Evolutionary conservation across 2,329 filamentous ascomycete species (phyloP).

Genomic region (Pestalotiopsis sp.): DNA sequence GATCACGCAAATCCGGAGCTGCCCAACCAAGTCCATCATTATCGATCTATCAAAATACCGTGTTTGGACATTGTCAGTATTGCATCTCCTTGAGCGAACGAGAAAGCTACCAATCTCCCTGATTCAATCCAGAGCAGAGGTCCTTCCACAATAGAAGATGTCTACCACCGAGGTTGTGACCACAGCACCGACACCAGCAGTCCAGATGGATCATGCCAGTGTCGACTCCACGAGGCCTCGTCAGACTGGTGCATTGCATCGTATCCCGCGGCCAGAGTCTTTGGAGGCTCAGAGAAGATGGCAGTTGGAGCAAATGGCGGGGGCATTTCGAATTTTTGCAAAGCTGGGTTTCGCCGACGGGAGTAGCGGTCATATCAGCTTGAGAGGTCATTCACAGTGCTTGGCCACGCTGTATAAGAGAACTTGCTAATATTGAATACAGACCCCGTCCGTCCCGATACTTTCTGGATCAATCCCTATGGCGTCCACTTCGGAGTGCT

Average conservation of each 20-base stretch:
- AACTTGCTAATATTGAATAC: neutral
- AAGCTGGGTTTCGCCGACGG: slow-evolving; percentile 62
- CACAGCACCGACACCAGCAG: neutral
- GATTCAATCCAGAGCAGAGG: no score
- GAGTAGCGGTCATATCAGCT: slow-evolving; percentile 60
- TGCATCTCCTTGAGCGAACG: no score
- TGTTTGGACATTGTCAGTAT: no score
- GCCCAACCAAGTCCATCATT: no score
- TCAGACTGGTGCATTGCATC: neutral
- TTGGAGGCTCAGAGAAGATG: slow-evolving; percentile 15
- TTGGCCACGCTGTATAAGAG: neutral
- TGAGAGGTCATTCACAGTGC: slow-evolving; percentile 5
- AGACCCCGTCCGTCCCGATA: slow-evolving; percentile 59
- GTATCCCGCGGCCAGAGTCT: slow-evolving; percentile 12
- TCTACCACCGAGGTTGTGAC: neutral
- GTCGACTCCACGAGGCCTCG: neutral
- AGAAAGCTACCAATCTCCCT: no score
- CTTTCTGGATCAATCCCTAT: slow-evolving; percentile 70
- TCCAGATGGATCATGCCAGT: neutral
- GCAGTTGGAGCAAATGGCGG: slow-evolving; percentile 50
- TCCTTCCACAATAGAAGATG: neutral
- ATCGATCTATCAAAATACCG: no score
- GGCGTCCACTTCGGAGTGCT: slow-evolving; percentile 64
- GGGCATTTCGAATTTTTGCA: slow-evolving; percentile 61
- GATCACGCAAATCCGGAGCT: no score